These are phyloP conservation scores for Penicillium nordicum DNA, from an alignment of 2,329 filamentous ascomycete species.

Conservation along the genomic window DNA sequence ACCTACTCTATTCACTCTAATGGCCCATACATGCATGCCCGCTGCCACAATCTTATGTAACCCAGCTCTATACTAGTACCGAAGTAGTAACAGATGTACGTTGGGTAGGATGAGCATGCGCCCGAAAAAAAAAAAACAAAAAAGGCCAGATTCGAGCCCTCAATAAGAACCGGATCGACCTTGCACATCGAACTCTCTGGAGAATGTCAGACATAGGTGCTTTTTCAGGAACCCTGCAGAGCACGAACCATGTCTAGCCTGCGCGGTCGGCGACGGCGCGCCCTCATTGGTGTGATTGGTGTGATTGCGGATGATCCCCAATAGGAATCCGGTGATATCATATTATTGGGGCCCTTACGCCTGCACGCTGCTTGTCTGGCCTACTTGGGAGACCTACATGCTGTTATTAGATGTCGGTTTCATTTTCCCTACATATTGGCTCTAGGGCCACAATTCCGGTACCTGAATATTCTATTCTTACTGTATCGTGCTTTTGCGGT, in stretches of 20 bases:
- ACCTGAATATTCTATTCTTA: neutral
- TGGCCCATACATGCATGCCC: neutral
- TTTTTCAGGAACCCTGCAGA: constrained; percentile 5
- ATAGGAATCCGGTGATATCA: constrained; percentile 5
- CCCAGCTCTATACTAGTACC: neutral
- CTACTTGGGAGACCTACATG: neutral
- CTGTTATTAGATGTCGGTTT: constrained; percentile 1
- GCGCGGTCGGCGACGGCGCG: neutral
- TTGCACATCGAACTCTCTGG: constrained; percentile 4
- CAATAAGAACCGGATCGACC: constrained; percentile 1
- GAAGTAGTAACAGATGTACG: neutral
- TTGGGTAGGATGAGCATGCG: neutral
- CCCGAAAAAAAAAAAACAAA: neutral
- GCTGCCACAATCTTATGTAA: constrained; percentile 3
- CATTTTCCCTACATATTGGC: constrained; percentile 3
- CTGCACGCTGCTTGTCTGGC: neutral
- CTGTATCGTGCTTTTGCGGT: neutral
- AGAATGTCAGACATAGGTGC: constrained; percentile 11
- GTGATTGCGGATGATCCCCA: neutral
- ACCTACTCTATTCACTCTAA: neutral
- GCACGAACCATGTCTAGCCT: constrained; percentile 4
- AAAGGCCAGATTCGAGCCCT: neutral
- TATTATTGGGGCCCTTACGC: constrained; percentile 10
- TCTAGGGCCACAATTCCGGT: neutral
- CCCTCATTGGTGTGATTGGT: neutral